Evolutionary conservation across 495 filamentous ascomycete genomes (phyloP).

Genomic region (Cudoniella acicularis): DNA sequence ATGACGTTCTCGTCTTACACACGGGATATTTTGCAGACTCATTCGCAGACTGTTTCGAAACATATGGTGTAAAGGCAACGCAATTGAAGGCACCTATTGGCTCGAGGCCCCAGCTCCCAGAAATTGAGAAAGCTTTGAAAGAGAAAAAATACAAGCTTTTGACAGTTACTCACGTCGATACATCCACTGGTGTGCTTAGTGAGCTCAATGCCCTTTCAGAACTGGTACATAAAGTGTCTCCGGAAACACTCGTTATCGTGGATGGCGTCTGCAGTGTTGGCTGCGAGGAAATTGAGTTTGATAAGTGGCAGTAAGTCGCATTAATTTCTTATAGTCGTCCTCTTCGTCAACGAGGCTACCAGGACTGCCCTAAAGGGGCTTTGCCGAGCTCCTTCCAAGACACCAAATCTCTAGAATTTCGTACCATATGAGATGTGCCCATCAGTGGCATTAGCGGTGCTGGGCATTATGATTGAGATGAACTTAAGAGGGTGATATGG

Average conservation of each 20-base stretch:
- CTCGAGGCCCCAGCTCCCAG: constrained; percentile 77
- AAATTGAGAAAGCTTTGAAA: constrained; percentile 82
- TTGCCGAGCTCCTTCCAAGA: too few relatives aligned
- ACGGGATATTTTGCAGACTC: constrained; percentile 97
- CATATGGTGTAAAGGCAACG: constrained; percentile 85
- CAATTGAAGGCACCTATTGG: constrained; percentile 88
- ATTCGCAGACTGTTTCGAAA: constrained; percentile 85
- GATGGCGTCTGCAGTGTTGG: constrained; percentile 97
- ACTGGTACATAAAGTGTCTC: constrained; percentile 79
- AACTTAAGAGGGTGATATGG: too few relatives aligned
- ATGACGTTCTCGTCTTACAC: constrained; percentile 88
- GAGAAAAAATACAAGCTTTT: constrained; percentile 87
- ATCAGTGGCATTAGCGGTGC: too few relatives aligned
- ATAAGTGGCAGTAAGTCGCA: constrained; percentile 64
- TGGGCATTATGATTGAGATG: too few relatives aligned
- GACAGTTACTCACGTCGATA: constrained; percentile 96
- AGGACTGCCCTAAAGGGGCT: too few relatives aligned
- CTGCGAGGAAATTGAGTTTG: constrained; percentile 92
- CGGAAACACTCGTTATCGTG: constrained; percentile 84
- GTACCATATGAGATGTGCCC: too few relatives aligned
- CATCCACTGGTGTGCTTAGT: constrained; percentile 89
- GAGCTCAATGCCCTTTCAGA: constrained; percentile 82
- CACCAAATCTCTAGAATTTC: too few relatives aligned
- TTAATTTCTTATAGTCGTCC: neutral
- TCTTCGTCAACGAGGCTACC: too few relatives aligned